Percentiles rank a stretch among this genome's conserved stretches.
phyloP scores from a whole-genome alignment of 2,329 filamentous ascomycete species.

The Fusarium sp. region DNA sequence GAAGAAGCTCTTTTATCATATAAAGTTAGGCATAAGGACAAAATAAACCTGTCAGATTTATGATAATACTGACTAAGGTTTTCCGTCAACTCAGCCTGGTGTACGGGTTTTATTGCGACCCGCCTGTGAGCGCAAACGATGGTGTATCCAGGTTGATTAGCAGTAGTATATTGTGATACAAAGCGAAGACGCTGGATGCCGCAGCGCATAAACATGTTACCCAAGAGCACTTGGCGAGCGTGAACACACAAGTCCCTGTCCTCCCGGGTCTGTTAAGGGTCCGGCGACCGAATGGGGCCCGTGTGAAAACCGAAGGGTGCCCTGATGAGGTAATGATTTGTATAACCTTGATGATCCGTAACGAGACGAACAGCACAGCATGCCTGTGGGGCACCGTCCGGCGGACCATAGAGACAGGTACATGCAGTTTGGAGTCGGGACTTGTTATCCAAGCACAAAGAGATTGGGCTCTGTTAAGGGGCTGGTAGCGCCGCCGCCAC shows the following conservation, averaged over 20 bases:
- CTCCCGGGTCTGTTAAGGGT: constrained; percentile 33
- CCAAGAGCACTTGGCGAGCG: neutral
- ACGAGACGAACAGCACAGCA: constrained; percentile 28
- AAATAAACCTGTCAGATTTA: too few species aligned
- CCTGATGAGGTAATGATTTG: constrained; percentile 43
- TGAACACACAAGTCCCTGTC: constrained; percentile 16
- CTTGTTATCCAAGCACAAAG: constrained; percentile 38
- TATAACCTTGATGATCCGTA: constrained; percentile 23
- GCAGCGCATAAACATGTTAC: constrained; percentile 21
- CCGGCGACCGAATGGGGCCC: constrained; percentile 20
- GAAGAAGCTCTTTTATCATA: too few species aligned
- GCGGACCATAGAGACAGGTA: constrained; percentile 40
- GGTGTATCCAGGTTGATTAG: neutral
- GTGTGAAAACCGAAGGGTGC: constrained; percentile 8
- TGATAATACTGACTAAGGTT: too few species aligned
- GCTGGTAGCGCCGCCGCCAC: constrained; percentile 45
- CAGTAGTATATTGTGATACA: constrained; percentile 1
- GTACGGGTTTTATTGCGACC: too few species aligned
- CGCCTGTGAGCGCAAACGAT: neutral
- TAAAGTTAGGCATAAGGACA: too few species aligned
- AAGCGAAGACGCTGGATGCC: neutral
- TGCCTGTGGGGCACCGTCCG: constrained; percentile 25
- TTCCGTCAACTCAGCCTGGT: too few species aligned
- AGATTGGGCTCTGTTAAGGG: constrained; percentile 48
- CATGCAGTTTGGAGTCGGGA: constrained; percentile 31